A percentile compares a stretch with the other conserved stretches of the same genome.
Conservation (phyloP, 352 stramenopile genomes). For the Pythium rhizo-oryzae region DNA sequence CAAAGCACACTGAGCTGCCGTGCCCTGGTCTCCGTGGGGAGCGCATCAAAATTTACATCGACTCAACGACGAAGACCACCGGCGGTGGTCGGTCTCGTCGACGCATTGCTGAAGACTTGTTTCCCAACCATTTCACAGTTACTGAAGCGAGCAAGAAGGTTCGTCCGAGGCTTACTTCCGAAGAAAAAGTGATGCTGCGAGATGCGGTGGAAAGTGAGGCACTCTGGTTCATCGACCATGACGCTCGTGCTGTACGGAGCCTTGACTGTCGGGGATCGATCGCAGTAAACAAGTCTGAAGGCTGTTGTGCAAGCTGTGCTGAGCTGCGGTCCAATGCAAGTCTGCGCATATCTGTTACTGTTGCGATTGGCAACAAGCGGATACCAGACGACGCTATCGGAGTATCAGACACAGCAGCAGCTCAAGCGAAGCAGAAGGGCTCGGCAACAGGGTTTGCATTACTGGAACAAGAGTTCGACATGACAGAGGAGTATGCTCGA, state of each 20-base stretch:
- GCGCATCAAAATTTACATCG: constrained; percentile 58
- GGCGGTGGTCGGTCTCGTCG: constrained; percentile 62
- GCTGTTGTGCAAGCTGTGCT: constrained; percentile 47
- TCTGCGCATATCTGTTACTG: constrained; percentile 39
- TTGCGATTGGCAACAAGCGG: constrained; percentile 8
- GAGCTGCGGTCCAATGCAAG: constrained; percentile 54
- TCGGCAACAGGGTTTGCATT: constrained; percentile 12
- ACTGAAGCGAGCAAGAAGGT: constrained; percentile 25
- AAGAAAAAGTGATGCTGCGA: constrained; percentile 67
- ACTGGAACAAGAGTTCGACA: constrained; percentile 29
- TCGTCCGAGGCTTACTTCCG: constrained; percentile 4
- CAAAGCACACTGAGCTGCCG: constrained; percentile 41
- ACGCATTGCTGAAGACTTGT: constrained; percentile 73
- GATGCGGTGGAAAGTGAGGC: constrained; percentile 74
- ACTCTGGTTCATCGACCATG: constrained; percentile 83
- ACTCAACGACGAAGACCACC: constrained; percentile 56
- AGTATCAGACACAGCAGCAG: neutral
- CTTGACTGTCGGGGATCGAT: constrained; percentile 65
- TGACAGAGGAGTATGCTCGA: constrained; percentile 20
- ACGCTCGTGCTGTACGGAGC: constrained; percentile 68
- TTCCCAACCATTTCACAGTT: constrained; percentile 54
- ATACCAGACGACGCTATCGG: neutral
- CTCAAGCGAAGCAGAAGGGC: neutral
- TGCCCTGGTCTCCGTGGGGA: constrained; percentile 71
- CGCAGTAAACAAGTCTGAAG: constrained; percentile 41